phyloP scores from a whole-genome alignment of 2,329 filamentous ascomycete species.

The Celoporthe dispersa region DNA sequence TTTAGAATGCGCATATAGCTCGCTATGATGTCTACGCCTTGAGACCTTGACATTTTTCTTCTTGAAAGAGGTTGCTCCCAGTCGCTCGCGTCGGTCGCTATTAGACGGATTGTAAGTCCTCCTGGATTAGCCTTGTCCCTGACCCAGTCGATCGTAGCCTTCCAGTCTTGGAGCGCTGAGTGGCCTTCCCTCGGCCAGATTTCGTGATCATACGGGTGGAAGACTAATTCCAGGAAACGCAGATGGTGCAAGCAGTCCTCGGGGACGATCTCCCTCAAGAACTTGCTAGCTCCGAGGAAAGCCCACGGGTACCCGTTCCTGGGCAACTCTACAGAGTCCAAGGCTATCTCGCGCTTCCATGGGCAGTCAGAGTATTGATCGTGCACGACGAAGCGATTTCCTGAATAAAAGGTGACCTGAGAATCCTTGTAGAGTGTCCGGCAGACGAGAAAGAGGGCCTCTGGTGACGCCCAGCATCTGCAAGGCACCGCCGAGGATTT shows the following conservation, averaged over 20 bases:
- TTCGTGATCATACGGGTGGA: constrained; percentile 4
- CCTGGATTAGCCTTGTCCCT: background rate
- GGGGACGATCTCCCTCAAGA: constrained; percentile 13
- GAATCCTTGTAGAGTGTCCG: constrained; percentile 24
- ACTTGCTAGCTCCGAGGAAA: constrained; percentile 7
- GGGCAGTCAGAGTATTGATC: background rate
- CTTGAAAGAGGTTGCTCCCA: background rate
- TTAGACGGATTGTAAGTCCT: constrained; percentile 15
- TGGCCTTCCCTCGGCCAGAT: constrained; percentile 10
- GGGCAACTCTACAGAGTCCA: too few species aligned
- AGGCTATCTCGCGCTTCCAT: background rate
- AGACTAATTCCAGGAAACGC: constrained; percentile 22
- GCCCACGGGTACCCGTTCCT: background rate
- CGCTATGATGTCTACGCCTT: constrained; percentile 5
- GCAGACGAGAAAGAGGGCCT: constrained; percentile 27
- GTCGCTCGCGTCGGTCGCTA: constrained; percentile 2
- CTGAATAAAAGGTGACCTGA: constrained; percentile 25
- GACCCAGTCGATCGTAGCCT: constrained; percentile 19
- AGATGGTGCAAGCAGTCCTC: constrained; percentile 9
- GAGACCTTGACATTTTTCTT: background rate
- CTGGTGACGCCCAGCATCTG: constrained; percentile 27
- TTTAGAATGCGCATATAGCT: constrained; percentile 4
- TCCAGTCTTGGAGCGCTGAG: constrained; percentile 8
- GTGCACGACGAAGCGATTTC: constrained; percentile 14
- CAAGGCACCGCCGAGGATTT: constrained; percentile 16